Percentiles rank a stretch among this genome's conserved stretches.
Conservation (phyloP, 2,329 filamentous ascomycete species). For the Fusarium pininemorale region DNA sequence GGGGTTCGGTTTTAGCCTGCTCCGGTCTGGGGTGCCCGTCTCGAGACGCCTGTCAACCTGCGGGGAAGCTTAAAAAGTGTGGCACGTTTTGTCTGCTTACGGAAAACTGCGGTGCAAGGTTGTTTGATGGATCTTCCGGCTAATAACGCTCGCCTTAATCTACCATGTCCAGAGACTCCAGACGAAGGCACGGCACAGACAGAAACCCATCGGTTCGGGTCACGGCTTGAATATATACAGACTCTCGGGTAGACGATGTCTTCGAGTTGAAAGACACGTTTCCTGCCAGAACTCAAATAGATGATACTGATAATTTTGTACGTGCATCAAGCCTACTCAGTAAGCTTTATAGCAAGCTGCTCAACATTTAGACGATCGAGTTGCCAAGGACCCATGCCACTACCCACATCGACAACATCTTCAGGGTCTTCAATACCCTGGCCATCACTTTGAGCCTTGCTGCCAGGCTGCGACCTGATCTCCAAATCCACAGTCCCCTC, state of each 20-base stretch:
- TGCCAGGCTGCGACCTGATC: constrained; percentile 3
- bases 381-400: background rate
- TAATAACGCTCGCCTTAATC: constrained; percentile 16
- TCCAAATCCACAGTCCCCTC: background rate
- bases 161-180: background rate
- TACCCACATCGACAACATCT: background rate
- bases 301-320: background rate
- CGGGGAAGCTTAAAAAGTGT: constrained; percentile 40
- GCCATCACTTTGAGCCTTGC: constrained; percentile 11
- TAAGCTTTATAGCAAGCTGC: background rate
- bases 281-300: background rate
- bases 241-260: background rate
- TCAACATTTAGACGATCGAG: background rate
- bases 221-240: background rate
- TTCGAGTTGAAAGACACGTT: background rate
- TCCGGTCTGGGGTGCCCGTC: constrained; percentile 23
- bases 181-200: constrained; percentile 1
- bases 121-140: constrained; percentile 32
- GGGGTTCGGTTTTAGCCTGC: constrained; percentile 27
- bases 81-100: constrained; percentile 32
- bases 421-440: constrained; percentile 25
- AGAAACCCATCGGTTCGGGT: background rate
- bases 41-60: constrained; percentile 34
- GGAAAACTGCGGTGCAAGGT: constrained; percentile 18
- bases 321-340: background rate